Percentiles rank a stretch among this genome's conserved stretches.
These are phyloP conservation scores for Psilocybe cubensis DNA, from an alignment of 768 basidiomycete genomes.

Conservation along the genomic window DNA sequence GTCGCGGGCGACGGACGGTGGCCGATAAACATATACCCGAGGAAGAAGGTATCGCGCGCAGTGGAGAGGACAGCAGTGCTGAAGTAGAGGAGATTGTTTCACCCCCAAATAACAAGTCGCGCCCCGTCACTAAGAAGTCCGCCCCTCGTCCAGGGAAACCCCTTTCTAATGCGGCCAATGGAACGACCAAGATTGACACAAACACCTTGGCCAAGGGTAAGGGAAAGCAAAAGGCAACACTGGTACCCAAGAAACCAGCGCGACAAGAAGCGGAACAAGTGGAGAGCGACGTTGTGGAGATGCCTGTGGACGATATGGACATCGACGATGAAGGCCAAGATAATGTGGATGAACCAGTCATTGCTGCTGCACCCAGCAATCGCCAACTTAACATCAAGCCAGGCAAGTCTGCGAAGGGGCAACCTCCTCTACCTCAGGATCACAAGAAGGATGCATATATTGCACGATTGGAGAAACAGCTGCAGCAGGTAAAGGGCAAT, in stretches of 20 bases:
- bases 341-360: conserved; percentile 20
- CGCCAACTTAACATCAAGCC: conserved; percentile 1
- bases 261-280: conserved; percentile 8
- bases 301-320: conserved; percentile 1
- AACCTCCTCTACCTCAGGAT: background rate
- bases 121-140: conserved; percentile 23
- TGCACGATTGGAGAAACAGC: conserved; percentile 23
- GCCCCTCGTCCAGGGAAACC: conserved; percentile 4
- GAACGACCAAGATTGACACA: conserved; percentile 15
- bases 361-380: conserved; percentile 17
- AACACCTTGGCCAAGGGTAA: conserved; percentile 6
- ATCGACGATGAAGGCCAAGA: conserved; percentile 11
- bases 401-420: conserved; percentile 10
- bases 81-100: conserved; percentile 22
- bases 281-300: conserved; percentile 14
- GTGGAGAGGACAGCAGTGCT: conserved; percentile 13
- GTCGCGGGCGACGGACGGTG: background rate
- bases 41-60: conserved; percentile 15
- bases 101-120: conserved; percentile 15
- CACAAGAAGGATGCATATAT: conserved; percentile 14
- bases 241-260: conserved; percentile 1
- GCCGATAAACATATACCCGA: conserved; percentile 2
- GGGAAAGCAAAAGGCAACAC: conserved; percentile 12
- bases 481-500: conserved; percentile 24
- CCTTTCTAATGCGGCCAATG: conserved; percentile 9